Base-by-base conservation (phyloP, 2,329 filamentous ascomycete species). In the Fusarium nurragi region DNA sequence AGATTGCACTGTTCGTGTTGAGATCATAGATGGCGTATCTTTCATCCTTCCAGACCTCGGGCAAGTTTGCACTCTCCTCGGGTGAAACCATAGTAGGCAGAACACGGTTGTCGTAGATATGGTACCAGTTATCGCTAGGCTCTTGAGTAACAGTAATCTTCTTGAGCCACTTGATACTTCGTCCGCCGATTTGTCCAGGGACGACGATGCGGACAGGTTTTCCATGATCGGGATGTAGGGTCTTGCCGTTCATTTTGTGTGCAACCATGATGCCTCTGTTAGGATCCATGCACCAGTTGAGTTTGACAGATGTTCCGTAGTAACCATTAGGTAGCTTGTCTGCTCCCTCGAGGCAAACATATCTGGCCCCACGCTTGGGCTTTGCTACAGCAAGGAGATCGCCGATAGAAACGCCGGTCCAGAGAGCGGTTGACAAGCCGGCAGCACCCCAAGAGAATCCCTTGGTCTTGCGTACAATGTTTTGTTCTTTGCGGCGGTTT, bases 401-500 rank as follows among this genome's bases (percentile, higher is more conserved):
- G 3, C 82, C 83, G 76, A 97, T 87, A 37, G 89, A 80, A 1
- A 93, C 90, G 21, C 94, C 94, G 0, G 94, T 97, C 83, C 92
- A 97, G 1, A 97, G 79, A 0, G 93, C 92, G 0, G 92, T 97
- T 0, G 93, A 96, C 7, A 97, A 76, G 22, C 93, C 94, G 5
- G 92, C 93, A 1, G 94, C 83, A 32, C 94, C 94, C 94, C 94
- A 97, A 3, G 93, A 97, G 78, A 97, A 97, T 0, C 94, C 94
- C 71, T 97, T 96, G 2, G 91, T 92, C 76, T 97, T 97, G 16
- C 92, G 85, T 4, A 97, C 91, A 48, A 92, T 83, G 69, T 97
- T 97, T 74, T 97, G 94, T 77, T 97, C 94, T 78, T 97, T 97
- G 28, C 94, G 86, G 58, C 94, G 85, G 76, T 97, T 97, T 2